These are phyloP conservation scores for Epichloe gansuensis DNA, from an alignment of 2,329 filamentous ascomycete species.

Conservation along the genomic window DNA sequence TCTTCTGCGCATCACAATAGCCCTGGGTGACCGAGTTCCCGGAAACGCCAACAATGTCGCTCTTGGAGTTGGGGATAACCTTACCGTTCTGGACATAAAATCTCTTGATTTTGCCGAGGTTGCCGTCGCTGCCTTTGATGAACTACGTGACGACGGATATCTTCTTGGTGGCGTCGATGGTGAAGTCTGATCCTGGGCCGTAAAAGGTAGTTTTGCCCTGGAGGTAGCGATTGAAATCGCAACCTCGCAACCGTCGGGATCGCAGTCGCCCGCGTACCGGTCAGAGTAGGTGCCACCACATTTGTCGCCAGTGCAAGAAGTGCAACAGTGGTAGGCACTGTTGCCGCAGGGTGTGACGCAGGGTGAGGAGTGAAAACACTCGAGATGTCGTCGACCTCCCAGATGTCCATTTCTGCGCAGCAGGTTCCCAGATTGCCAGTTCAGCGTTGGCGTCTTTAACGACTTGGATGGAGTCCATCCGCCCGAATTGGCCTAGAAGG, in stretches of 20 bases:
- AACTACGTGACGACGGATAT: constrained; percentile 59
- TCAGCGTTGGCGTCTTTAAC: constrained; percentile 41
- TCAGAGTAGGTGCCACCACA: constrained; percentile 42
- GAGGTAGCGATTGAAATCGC: constrained; percentile 59
- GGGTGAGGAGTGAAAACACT: constrained; percentile 52
- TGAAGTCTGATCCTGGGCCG: constrained; percentile 38
- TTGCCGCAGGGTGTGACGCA: constrained; percentile 31
- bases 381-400: constrained; percentile 53
- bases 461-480: constrained; percentile 33
- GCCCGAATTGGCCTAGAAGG: constrained; percentile 24
- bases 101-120: constrained; percentile 47
- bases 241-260: constrained; percentile 60
- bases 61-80: constrained; percentile 27
- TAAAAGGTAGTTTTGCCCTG: constrained; percentile 52
- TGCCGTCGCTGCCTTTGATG: constrained; percentile 31
- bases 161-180: constrained; percentile 44
- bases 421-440: constrained; percentile 39
- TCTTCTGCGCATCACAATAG: constrained; percentile 44
- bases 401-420: constrained; percentile 52
- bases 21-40: constrained; percentile 39
- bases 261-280: constrained; percentile 50
- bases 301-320: constrained; percentile 32
- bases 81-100: constrained; percentile 52
- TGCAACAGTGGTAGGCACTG: constrained; percentile 26
- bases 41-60: constrained; percentile 20